These are phyloP conservation scores for Ustilago bromivora DNA, from an alignment of 1,284 basidiomycete genomes.

Conservation along the genomic window DNA sequence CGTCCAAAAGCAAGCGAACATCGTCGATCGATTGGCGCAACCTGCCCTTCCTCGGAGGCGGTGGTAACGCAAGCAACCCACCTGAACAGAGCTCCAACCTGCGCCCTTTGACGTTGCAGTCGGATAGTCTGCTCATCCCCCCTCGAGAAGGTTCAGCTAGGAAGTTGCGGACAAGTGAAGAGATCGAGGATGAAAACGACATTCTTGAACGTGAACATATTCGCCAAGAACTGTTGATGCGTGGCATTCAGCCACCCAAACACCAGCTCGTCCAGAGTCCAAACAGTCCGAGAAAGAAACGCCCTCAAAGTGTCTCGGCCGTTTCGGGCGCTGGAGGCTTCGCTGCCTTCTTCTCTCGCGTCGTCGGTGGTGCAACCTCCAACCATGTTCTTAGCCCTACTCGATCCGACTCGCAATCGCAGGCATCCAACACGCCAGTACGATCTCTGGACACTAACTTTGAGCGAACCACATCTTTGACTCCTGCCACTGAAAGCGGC, in stretches of 20 bases:
- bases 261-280: conserved; percentile 53
- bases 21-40: conserved; percentile 55
- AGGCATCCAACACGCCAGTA: conserved; percentile 28
- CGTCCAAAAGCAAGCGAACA: conserved; percentile 37
- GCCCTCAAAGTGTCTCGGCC: conserved; percentile 29
- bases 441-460: conserved; percentile 17
- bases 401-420: conserved; percentile 27
- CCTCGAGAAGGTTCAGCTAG: conserved; percentile 37
- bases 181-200: conserved; percentile 57
- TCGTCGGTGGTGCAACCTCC: conserved; percentile 43
- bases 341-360: conserved; percentile 60
- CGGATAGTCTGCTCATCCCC: conserved; percentile 31
- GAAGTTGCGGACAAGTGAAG: conserved; percentile 50
- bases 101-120: conserved; percentile 77
- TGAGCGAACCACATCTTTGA: conserved; percentile 18
- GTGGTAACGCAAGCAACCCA: conserved; percentile 12
- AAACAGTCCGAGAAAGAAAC: conserved; percentile 13
- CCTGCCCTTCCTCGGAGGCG: conserved; percentile 50
- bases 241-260: conserved; percentile 57
- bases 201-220: conserved; percentile 57
- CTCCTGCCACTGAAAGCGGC: conserved; percentile 19
- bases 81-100: conserved; percentile 76
- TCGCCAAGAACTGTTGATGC: conserved; percentile 49
- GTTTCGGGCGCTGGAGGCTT: conserved; percentile 43
- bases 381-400: conserved; percentile 24